phyloP scores from a whole-genome alignment of 2,329 filamentous ascomycete genomes.

The Apiospora arundinis region DNA sequence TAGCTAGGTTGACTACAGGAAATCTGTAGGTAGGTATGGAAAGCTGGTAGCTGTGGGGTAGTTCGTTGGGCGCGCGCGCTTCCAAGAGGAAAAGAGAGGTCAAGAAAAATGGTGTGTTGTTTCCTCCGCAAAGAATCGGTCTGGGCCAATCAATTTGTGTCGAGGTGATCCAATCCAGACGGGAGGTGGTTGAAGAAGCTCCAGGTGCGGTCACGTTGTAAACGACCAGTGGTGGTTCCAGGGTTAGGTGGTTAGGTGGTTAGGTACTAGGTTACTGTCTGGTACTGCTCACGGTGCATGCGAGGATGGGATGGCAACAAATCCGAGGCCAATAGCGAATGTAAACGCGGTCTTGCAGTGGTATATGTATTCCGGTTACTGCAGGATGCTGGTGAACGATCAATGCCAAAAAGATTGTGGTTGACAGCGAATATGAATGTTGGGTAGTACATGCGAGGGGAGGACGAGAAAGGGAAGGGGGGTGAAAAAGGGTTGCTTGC shows the following conservation, averaged over 20 bases:
- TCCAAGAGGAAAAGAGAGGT: slow-evolving; percentile 1
- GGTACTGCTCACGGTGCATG: background rate
- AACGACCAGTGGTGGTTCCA: slow-evolving; percentile 13
- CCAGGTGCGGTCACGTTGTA: slow-evolving; percentile 13
- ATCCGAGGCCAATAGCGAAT: slow-evolving; percentile 11
- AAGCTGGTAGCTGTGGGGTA: slow-evolving; percentile 23
- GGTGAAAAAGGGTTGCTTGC: slow-evolving; percentile 7
- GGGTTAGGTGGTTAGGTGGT: background rate
- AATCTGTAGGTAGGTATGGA: slow-evolving; percentile 2
- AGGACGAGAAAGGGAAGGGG: slow-evolving; percentile 10
- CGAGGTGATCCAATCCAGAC: slow-evolving; percentile 16
- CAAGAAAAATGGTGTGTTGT: slow-evolving; percentile 20
- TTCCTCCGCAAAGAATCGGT: slow-evolving; percentile 14
- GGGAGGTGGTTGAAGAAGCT: slow-evolving; percentile 13
- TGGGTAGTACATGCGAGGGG: slow-evolving; percentile 17
- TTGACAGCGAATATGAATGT: slow-evolving; percentile 14
- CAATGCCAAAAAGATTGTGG: slow-evolving; percentile 7
- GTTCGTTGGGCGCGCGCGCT: slow-evolving; percentile 22
- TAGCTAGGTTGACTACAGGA: background rate
- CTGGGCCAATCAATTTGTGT: slow-evolving; percentile 23
- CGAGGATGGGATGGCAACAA: slow-evolving; percentile 5
- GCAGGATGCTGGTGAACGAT: slow-evolving; percentile 24
- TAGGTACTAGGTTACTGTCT: background rate
- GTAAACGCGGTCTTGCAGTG: slow-evolving; percentile 16
- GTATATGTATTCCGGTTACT: background rate